These are phyloP conservation scores for Cutaneotrichosporon cyanovorans DNA, from an alignment of 1,284 basidiomycete species.

Conservation along the genomic window DNA sequence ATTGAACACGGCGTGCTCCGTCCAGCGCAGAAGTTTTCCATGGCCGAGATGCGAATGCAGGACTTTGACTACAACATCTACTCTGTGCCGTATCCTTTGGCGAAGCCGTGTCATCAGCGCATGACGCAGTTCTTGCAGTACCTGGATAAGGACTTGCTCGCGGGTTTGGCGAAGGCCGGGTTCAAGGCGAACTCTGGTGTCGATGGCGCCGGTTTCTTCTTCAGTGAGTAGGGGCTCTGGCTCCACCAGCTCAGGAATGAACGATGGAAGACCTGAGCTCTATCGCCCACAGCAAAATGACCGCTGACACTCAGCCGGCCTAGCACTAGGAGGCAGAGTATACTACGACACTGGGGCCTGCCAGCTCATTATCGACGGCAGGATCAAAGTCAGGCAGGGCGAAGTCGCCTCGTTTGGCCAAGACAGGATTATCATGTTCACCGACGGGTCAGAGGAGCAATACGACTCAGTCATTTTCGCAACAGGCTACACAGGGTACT, in stretches of 20 bases:
- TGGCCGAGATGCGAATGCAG: too few species aligned
- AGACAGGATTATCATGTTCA: slow-evolving; percentile 55
- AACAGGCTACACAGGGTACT: slow-evolving; percentile 52
- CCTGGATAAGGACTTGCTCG: slow-evolving; percentile 52
- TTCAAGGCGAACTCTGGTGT: slow-evolving; percentile 56
- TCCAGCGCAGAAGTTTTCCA: too few species aligned
- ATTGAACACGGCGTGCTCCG: slow-evolving; percentile 47
- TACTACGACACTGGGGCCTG: slow-evolving; percentile 55
- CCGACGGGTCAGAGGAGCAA: slow-evolving; percentile 56
- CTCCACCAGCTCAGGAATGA: too few species aligned
- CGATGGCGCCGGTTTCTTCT: slow-evolving; percentile 48
- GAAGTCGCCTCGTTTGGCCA: slow-evolving; percentile 48
- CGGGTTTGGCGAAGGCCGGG: slow-evolving; percentile 54
- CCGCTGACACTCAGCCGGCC: slow-evolving; percentile 24
- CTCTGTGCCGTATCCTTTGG: slow-evolving; percentile 37
- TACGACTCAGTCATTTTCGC: slow-evolving; percentile 64
- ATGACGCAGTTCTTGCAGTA: slow-evolving; percentile 52
- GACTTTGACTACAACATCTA: too few species aligned
- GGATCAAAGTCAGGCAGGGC: slow-evolving; percentile 67
- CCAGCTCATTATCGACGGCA: slow-evolving; percentile 58
- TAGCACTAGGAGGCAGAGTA: slow-evolving; percentile 44
- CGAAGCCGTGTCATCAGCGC: slow-evolving; percentile 47
- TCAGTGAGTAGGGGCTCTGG: background rate
- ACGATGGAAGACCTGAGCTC: too few species aligned
- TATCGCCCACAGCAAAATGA: too few species aligned